Evolutionary conservation across 331 rosid species (phyloP).

Genomic region (Saraca asoca): DNA sequence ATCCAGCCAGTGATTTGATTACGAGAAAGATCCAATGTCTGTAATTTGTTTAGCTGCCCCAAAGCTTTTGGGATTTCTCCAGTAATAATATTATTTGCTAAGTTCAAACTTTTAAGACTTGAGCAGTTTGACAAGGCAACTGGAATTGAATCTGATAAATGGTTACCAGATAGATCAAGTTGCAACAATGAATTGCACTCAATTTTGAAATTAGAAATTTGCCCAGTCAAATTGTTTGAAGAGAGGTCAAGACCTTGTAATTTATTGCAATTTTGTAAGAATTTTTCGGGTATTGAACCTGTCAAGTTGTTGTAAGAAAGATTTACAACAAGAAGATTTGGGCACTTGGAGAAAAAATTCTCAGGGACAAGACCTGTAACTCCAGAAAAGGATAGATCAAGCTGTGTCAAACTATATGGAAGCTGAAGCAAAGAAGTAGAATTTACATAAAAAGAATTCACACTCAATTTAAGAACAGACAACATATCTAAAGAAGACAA

Average conservation of each 20-base stretch:
- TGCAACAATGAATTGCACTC: slow-evolving; percentile 64
- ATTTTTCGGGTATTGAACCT: slow-evolving; percentile 64
- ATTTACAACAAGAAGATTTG: slow-evolving; percentile 66
- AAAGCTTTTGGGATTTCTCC: slow-evolving; percentile 76
- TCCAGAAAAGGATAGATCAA: slow-evolving; percentile 70
- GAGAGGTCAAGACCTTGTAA: slow-evolving; percentile 78
- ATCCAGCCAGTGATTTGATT: slow-evolving; percentile 93
- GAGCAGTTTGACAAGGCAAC: slow-evolving; percentile 74
- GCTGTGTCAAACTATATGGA: slow-evolving; percentile 69
- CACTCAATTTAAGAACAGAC: slow-evolving; percentile 58
- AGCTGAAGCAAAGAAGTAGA: slow-evolving; percentile 81
- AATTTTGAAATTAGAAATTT: slow-evolving; percentile 61
- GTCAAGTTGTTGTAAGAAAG: slow-evolving; percentile 81
- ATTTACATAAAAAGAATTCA: slow-evolving; percentile 67
- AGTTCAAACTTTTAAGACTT: slow-evolving; percentile 55
- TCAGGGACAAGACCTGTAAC: slow-evolving; percentile 73
- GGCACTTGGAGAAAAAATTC: slow-evolving; percentile 63
- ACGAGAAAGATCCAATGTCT: slow-evolving; percentile 73
- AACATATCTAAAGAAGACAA: slow-evolving; percentile 68
- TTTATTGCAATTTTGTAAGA: slow-evolving; percentile 56
- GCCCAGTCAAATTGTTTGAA: slow-evolving; percentile 75
- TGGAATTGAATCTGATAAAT: slow-evolving; percentile 65
- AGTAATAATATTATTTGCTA: slow-evolving; percentile 55
- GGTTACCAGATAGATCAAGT: slow-evolving; percentile 72
- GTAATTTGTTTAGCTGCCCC: slow-evolving; percentile 63